A percentile compares a stretch with the other conserved stretches of the same genome.
Conservation (phyloP, 192 early-diverging fungal species). For the Coemansia sp. region DNA sequence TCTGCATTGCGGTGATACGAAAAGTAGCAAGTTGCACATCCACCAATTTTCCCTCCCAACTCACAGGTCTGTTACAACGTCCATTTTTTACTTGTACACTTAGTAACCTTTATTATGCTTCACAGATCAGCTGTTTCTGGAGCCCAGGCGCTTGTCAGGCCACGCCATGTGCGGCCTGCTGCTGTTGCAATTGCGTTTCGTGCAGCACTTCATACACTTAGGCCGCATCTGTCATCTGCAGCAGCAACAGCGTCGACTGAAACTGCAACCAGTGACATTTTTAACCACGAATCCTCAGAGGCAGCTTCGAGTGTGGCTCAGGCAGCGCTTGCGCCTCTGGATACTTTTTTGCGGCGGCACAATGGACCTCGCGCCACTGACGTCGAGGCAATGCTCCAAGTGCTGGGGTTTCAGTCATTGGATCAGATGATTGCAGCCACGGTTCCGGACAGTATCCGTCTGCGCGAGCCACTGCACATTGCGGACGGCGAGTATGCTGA, state of each 20-base stretch:
- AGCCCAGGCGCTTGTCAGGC: constrained; percentile 31
- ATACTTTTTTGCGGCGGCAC: constrained; percentile 84
- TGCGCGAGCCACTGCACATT: constrained; percentile 69
- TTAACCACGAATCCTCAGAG: neutral
- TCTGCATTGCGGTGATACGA: neutral
- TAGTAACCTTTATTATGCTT: constrained; percentile 24
- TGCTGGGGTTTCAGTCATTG: constrained; percentile 73
- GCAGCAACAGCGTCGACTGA: constrained; percentile 21
- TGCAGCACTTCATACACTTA: constrained; percentile 47
- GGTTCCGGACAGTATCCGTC: constrained; percentile 79
- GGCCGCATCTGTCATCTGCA: constrained; percentile 44
- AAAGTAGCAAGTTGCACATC: neutral
- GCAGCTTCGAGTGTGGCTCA: constrained; percentile 7
- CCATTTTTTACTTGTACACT: neutral
- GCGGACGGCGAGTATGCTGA: constrained; percentile 76
- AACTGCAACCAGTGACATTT: neutral
- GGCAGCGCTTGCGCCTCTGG: constrained; percentile 52
- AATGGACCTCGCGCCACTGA: constrained; percentile 78
- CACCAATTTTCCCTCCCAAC: neutral
- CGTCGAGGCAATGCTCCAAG: constrained; percentile 77
- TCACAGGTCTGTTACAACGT: neutral
- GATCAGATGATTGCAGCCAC: constrained; percentile 82
- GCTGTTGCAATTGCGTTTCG: constrained; percentile 23
- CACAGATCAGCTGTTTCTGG: constrained; percentile 39
- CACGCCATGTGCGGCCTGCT: constrained; percentile 15